Evolutionary conservation across 768 basidiomycete genomes (phyloP).

Genomic region (Chalciporus chontae): DNA sequence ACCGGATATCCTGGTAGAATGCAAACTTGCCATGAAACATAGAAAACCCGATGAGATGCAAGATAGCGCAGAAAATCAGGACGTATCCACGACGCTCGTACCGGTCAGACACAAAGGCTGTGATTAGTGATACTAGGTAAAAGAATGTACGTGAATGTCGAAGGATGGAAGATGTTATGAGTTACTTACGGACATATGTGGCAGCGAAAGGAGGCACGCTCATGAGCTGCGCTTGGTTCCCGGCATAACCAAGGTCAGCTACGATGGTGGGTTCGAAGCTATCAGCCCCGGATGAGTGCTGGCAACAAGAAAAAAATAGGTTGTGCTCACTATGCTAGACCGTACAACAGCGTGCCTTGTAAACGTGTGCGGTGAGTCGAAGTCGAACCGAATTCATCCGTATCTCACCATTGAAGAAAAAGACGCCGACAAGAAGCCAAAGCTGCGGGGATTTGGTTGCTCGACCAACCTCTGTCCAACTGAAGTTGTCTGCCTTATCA

Average conservation of each 20-base stretch:
- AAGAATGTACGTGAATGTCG: background rate
- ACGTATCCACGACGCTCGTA: constrained; percentile 50
- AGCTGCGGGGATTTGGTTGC: constrained; percentile 53
- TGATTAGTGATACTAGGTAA: constrained; percentile 32
- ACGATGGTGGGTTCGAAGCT: constrained; percentile 78
- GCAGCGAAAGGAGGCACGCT: constrained; percentile 53
- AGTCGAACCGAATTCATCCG: background rate
- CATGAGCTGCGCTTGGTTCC: constrained; percentile 55
- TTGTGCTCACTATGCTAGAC: constrained; percentile 23
- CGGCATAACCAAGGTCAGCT: constrained; percentile 52
- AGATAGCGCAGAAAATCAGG: constrained; percentile 40
- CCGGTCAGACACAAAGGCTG: constrained; percentile 50
- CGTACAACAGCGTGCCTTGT: constrained; percentile 15
- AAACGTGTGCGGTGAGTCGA: background rate
- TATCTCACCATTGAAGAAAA: constrained; percentile 52
- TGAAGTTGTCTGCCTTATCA: constrained; percentile 43
- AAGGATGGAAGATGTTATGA: background rate
- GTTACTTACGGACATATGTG: constrained; percentile 43
- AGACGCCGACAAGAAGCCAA: constrained; percentile 44
- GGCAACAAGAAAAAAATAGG: background rate
- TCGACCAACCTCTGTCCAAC: constrained; percentile 51
- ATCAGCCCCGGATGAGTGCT: constrained; percentile 20
- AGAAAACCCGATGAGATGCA: constrained; percentile 12
- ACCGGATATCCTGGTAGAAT: background rate
- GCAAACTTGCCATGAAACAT: constrained; percentile 3